These are phyloP conservation scores for Backusella macrospora DNA, from an alignment of 192 early-diverging fungal genomes.

Conservation along the genomic window DNA sequence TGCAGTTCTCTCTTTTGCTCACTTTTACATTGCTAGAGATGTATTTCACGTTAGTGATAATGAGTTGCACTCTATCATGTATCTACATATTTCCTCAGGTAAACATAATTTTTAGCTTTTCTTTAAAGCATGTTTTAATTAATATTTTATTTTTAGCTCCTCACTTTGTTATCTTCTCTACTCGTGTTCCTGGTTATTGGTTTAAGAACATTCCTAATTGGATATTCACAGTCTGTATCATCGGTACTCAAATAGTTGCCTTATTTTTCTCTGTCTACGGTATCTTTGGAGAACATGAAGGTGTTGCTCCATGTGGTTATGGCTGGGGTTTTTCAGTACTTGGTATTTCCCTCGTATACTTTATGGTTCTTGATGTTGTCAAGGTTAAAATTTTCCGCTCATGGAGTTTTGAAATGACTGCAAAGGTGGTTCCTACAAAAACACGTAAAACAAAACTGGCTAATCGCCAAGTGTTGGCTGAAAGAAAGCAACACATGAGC, in stretches of 20 bases:
- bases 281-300: conserved; percentile 61
- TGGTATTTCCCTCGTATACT: conserved; percentile 77
- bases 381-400: conserved; percentile 84
- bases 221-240: conserved; percentile 79
- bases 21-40: conserved; percentile 80
- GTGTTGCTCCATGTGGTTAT: conserved; percentile 67
- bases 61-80: conserved; percentile 88
- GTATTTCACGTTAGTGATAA: conserved; percentile 58
- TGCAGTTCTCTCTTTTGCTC: conserved; percentile 77
- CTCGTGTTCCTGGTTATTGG: conserved; percentile 82
- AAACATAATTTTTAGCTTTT: not conserved
- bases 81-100: conserved; percentile 86
- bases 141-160: conserved; percentile 23
- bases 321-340: conserved; percentile 76
- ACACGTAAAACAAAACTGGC: conserved; percentile 64
- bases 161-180: conserved; percentile 96
- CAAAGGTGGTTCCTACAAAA: conserved; percentile 76
- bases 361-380: conserved; percentile 86
- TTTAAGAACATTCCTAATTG: conserved; percentile 85
- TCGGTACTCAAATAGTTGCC: conserved; percentile 90
- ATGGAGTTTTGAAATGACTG: conserved; percentile 93
- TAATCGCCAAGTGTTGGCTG: conserved; percentile 49
- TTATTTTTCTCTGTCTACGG: conserved; percentile 78
- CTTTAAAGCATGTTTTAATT: not conserved
- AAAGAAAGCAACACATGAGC: conserved; percentile 51